These are phyloP conservation scores for Botrytis porri DNA, from an alignment of 2,329 filamentous ascomycete species.

Conservation along the genomic window DNA sequence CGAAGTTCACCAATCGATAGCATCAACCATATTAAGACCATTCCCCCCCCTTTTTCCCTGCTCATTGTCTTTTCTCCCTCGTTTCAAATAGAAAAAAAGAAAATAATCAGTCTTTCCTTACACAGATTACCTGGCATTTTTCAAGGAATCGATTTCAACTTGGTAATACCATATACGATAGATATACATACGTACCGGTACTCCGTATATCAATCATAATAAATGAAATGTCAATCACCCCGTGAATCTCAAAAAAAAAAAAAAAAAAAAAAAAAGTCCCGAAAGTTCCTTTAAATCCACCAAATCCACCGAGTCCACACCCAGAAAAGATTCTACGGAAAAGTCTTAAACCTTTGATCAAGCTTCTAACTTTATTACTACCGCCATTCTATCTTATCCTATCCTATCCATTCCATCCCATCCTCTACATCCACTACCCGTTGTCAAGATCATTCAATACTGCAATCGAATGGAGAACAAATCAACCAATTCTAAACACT, in stretches of 20 bases:
- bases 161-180: neutral
- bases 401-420: too few species aligned
- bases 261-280: too few species aligned
- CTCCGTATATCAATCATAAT: neutral
- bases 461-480: neutral
- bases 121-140: neutral
- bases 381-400: neutral
- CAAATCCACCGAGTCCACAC: neutral
- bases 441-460: neutral
- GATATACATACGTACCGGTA: neutral
- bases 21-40: neutral
- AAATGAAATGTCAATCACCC: neutral
- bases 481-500: neutral
- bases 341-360: neutral
- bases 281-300: neutral
- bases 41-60: neutral
- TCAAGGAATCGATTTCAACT: too few species aligned
- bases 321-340: neutral
- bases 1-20: neutral
- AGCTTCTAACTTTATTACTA: neutral
- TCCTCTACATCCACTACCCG: neutral
- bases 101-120: neutral
- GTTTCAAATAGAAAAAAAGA: neutral
- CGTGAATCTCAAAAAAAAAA: neutral
- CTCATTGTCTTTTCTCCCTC: neutral